Evolutionary conservation across 768 basidiomycete genomes (phyloP), one percentile per base, ranked within the genome.

Genomic region (Macrocybe gigantea): DNA sequence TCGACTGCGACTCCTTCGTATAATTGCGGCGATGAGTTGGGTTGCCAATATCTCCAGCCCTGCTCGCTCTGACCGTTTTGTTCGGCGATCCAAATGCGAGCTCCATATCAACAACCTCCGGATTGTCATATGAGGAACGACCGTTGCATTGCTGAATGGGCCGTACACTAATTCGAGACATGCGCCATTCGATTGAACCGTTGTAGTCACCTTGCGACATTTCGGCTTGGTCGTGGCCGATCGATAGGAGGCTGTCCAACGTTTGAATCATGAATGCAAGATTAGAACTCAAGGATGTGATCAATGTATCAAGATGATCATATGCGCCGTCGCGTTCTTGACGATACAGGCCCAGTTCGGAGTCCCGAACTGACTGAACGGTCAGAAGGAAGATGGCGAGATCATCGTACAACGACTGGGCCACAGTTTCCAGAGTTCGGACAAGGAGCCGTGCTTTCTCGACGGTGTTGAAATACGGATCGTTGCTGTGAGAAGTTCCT

Each of bases 351-450:
- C 56, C 51, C 36, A 56, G 56, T 44, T 75, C 70, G 7, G 63
- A 57, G 35, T 71, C 68, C 33, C 64, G 70, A n/a, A 77, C 64
- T 4, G 64, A 66, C 55, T 91, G 89, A 5, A 80, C 63, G 1
- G 75, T 71, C 37, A 82, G 60, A 38, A 93, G 67, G 32, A 91
- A 65, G 6, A 74, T 66, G 9, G 80, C 69, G 13, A 79, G 73
- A 50, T 88, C 84, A 51, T 92, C 89, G 56, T 85, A 88, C 7
- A 89, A 64, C 1, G 83, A 77, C 59, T 93, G 92, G 35, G 83
- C 64, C 3, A 76, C 71, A 1, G 75, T 69, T 64, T 93, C 92
- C 38, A 93, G 64, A 2, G 76, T 80, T 35, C 88, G 79, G 13
- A 88, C 74, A 14, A 89, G 73, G 7, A 70, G 55, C 31, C 85